Base-by-base conservation (phyloP, 768 basidiomycete genomes). In the Roridomyces roridus region DNA sequence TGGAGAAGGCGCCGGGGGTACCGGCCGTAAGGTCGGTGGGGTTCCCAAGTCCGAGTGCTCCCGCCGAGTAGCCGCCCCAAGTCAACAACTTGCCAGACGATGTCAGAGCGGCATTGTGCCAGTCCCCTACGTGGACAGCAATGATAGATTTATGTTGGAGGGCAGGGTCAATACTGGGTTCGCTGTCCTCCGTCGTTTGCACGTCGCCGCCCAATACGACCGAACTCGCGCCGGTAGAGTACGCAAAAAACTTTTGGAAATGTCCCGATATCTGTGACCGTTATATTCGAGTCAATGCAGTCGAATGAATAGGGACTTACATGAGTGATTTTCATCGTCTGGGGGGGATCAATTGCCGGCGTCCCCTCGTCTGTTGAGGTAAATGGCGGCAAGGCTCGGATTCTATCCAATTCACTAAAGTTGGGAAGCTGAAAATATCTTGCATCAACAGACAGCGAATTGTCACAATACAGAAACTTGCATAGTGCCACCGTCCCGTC, bases 111-210 rank as follows among this genome's bases (percentile, higher is more conserved):
- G 29, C 29, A 20, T 80, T 86, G n/a, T 98, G 96, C 70, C 96
- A 97, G 72, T 98, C 96, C 5, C 96, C 96, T 46, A 94, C 80
- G 12, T 89, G 88, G 51, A 96, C 86, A 46, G 92, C 91, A 57
- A 98, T 96, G 50, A 98, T 84, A 34, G 81, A 78, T 61, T 76
- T 83, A 63, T 90, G 81, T 65, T 97, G 94, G 25, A 98, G 75
- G 29, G 80, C 83, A 1, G 89, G 87, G 4, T 91, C 77, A 55
- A 94, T 76, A 29, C 75, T 79, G n/a, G 89, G 92, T 54, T 67
- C 64, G 15, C 74, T 76, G 20, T 72, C 70, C 12, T 74, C 55
- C 31, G 74, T 63, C 7, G 82, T 84, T n/a, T 76, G 68, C 14
- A n/a, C n/a, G n/a, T n/a, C n/a, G 35, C 92, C 93, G 70, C 88